Conservation (phyloP, 2,329 filamentous ascomycete species). For the Rhytidhysteron rufulum region DNA sequence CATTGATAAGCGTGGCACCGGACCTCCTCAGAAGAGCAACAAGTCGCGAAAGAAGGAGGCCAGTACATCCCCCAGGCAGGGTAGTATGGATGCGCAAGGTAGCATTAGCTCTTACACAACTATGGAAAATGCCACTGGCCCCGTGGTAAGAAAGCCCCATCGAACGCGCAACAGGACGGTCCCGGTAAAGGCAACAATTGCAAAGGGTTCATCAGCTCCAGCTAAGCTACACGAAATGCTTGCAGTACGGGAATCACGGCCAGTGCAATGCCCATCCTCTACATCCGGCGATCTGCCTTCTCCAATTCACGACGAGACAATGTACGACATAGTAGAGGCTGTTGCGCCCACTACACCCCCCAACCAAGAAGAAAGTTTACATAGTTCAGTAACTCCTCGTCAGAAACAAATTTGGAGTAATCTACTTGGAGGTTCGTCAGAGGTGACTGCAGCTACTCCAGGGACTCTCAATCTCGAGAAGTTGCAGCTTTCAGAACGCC, state of each 20-base stretch:
- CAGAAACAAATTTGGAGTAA: constrained; percentile 32
- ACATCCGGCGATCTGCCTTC: constrained; percentile 11
- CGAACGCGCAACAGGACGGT: constrained; percentile 22
- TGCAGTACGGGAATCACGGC: constrained; percentile 14
- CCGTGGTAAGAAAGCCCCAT: constrained; percentile 24
- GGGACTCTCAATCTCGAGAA: constrained; percentile 27
- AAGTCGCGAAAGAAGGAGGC: constrained; percentile 25
- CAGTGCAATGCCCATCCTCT: constrained; percentile 9
- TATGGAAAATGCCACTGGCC: background rate
- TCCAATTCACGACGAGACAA: constrained; percentile 26
- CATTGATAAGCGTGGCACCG: too few species aligned
- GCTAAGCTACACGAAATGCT: constrained; percentile 31
- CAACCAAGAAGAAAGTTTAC: constrained; percentile 8
- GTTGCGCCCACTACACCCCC: constrained; percentile 15
- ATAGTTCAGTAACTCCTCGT: constrained; percentile 32
- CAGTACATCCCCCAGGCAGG: constrained; percentile 13
- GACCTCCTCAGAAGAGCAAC: constrained; percentile 16
- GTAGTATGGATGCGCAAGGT: background rate
- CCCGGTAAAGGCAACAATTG: constrained; percentile 14
- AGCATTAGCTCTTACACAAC: background rate
- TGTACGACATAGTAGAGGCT: constrained; percentile 30
- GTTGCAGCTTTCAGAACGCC: constrained; percentile 25
- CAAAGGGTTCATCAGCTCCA: constrained; percentile 30
- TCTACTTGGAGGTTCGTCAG: constrained; percentile 24
- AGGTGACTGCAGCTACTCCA: constrained; percentile 21